These are phyloP conservation scores for Saitoella complicata DNA, from an alignment of 805 yeast genomes.

Conservation along the genomic window DNA sequence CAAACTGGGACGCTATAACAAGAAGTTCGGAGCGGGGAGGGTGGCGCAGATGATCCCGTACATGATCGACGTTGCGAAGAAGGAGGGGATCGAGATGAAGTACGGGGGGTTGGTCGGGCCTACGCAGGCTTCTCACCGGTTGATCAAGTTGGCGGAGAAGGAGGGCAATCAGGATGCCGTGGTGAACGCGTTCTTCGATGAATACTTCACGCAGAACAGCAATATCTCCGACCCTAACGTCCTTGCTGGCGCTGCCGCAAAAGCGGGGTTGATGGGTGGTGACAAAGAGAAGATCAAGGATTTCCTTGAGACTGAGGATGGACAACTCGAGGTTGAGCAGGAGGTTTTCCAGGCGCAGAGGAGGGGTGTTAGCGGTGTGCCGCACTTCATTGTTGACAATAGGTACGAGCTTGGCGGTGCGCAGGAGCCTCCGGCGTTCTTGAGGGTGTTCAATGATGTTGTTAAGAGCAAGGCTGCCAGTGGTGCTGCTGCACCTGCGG, in stretches of 20 bases:
- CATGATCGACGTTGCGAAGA: background rate
- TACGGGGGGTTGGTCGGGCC: constrained; percentile 6
- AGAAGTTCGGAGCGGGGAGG: constrained; percentile 5
- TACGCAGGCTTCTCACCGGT: constrained; percentile 8
- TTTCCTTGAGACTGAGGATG: constrained; percentile 3
- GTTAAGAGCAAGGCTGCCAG: no score
- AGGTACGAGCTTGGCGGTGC: constrained; percentile 7
- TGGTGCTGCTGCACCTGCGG: no score
- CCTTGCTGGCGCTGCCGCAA: constrained; percentile 4
- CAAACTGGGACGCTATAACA: constrained; percentile 1
- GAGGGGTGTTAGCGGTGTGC: constrained; percentile 10
- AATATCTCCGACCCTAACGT: constrained; percentile 5
- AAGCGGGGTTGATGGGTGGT: constrained; percentile 3
- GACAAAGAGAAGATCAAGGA: constrained; percentile 7
- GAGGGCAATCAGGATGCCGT: constrained; percentile 9
- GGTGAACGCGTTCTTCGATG: constrained; percentile 8
- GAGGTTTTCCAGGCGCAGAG: constrained; percentile 2
- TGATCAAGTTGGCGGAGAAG: constrained; percentile 4
- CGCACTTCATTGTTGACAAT: constrained; percentile 7
- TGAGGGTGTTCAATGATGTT: constrained; percentile 1
- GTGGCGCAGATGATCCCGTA: no score
- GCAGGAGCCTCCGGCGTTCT: constrained; percentile 8
- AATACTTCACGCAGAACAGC: constrained; percentile 5
- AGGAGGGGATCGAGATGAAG: constrained; percentile 4
- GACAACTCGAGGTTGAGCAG: constrained; percentile 3